Conservation (phyloP, 2,329 filamentous ascomycete genomes). For the Cucurbitaria berberidis region DNA sequence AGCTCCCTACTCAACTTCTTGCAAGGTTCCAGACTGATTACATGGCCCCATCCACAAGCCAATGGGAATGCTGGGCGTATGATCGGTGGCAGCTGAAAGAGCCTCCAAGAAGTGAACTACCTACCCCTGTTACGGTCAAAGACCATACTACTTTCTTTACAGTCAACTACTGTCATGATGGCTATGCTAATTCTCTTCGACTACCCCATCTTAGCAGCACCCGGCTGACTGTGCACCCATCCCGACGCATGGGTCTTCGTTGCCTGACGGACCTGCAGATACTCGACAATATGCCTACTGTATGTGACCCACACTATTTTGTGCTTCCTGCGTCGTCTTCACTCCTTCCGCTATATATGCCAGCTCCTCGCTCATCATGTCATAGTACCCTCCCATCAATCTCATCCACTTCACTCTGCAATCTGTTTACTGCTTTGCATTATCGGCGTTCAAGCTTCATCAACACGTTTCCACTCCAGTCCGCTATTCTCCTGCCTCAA, state of each 20-base stretch:
- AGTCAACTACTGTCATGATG: conserved; percentile 39
- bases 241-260: conserved; percentile 41
- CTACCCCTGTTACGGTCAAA: conserved; percentile 36
- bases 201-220: conserved; percentile 36
- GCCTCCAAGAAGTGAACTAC: conserved; percentile 38
- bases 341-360: conserved; percentile 43
- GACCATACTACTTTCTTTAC: conserved; percentile 35
- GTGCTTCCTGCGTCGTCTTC: conserved; percentile 25
- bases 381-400: conserved; percentile 14
- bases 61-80: conserved; percentile 26
- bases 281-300: conserved; percentile 34
- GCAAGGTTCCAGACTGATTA: conserved; percentile 25
- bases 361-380: conserved; percentile 27
- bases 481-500: conserved; percentile 2
- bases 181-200: conserved; percentile 44
- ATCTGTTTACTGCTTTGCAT: conserved; percentile 19
- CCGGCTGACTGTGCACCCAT: conserved; percentile 46
- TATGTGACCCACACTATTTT: conserved; percentile 33
- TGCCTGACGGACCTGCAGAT: conserved; percentile 45
- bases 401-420: conserved; percentile 18
- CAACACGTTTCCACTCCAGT: conserved; percentile 2
- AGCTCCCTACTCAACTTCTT: conserved; percentile 17
- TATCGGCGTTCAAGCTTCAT: conserved; percentile 14
- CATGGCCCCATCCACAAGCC: conserved; percentile 22
- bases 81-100: conserved; percentile 41